phyloP scores from a whole-genome alignment of 2,329 filamentous ascomycete species.

The Domatiomyces catenatus region DNA sequence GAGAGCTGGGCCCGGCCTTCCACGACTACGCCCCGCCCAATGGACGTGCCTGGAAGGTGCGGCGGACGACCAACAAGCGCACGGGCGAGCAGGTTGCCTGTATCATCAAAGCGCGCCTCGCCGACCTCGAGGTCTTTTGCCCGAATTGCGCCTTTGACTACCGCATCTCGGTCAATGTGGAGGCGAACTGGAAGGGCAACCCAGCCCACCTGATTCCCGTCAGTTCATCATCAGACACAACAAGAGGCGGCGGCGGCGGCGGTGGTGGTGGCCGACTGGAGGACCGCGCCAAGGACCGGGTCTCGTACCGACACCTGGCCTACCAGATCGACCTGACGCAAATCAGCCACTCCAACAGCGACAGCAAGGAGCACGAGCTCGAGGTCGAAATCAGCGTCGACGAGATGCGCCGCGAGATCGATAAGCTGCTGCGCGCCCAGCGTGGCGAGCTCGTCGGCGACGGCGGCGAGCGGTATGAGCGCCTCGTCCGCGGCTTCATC shows the following conservation, averaged over 20 bases:
- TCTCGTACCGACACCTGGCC: conserved; percentile 76
- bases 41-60: conserved; percentile 35
- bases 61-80: conserved; percentile 48
- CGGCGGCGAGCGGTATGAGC: conserved; percentile 23
- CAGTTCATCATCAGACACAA: conserved; percentile 9
- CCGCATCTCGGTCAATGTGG: conserved; percentile 84
- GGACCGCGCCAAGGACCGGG: conserved; percentile 70
- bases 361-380: conserved; percentile 32
- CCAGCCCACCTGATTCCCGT: conserved; percentile 37
- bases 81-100: conserved; percentile 56
- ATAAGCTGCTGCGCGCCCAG: neutral
- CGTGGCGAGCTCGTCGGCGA: neutral
- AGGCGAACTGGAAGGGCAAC: conserved; percentile 70
- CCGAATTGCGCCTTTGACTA: conserved; percentile 70
- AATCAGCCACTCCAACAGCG: conserved; percentile 44
- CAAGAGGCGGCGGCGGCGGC: too few relatives aligned
- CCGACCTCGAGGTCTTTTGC: conserved; percentile 74
- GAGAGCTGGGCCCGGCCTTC: conserved; percentile 24
- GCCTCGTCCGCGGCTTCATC: conserved; percentile 33
- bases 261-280: conserved; percentile 24
- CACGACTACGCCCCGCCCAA: neutral
- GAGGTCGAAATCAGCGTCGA: conserved; percentile 34
- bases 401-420: neutral
- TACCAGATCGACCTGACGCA: conserved; percentile 91
- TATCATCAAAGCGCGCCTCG: conserved; percentile 82